phyloP scores from a whole-genome alignment of 331 rosid species.

The Acacia pycnantha region DNA sequence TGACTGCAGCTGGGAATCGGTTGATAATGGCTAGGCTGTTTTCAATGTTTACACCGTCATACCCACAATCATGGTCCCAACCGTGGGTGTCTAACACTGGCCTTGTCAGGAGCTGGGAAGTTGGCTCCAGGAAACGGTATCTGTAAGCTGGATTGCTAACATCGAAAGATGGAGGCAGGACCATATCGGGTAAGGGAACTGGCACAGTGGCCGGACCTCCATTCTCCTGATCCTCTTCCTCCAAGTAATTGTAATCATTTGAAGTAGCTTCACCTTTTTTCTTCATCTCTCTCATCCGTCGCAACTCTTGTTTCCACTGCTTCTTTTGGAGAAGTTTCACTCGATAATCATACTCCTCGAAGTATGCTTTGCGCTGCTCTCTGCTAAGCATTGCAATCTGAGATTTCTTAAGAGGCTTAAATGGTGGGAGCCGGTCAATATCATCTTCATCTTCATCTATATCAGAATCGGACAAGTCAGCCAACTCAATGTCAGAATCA shows the following conservation, averaged over 20 bases:
- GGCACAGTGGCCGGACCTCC: slow-evolving; percentile 74
- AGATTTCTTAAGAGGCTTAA: slow-evolving; percentile 68
- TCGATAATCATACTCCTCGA: slow-evolving; percentile 75
- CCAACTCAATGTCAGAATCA: slow-evolving; percentile 70
- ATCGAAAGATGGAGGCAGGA: slow-evolving; percentile 71
- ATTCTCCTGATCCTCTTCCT: slow-evolving; percentile 65
- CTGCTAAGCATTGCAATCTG: slow-evolving; percentile 66
- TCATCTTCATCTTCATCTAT: slow-evolving; percentile 71
- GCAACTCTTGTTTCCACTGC: slow-evolving; percentile 74
- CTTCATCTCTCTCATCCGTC: slow-evolving; percentile 69
- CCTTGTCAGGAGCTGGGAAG: slow-evolving; percentile 80
- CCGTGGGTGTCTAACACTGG: slow-evolving; percentile 94
- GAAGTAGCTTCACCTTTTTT: slow-evolving; percentile 48
- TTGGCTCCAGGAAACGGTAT: slow-evolving; percentile 77
- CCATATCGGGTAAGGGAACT: slow-evolving; percentile 74
- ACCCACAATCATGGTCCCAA: slow-evolving; percentile 99
- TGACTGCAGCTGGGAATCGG: slow-evolving; percentile 65
- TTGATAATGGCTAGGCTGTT: slow-evolving; percentile 65
- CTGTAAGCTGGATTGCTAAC: slow-evolving; percentile 63
- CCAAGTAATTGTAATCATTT: slow-evolving; percentile 44
- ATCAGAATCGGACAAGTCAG: slow-evolving; percentile 66
- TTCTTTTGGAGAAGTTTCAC: slow-evolving; percentile 77
- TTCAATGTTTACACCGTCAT: slow-evolving; percentile 94
- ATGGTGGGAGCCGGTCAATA: slow-evolving; percentile 71
- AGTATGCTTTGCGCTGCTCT: slow-evolving; percentile 66